These are phyloP conservation scores for Podila verticillata DNA, from an alignment of 192 early-diverging fungal species.

Conservation along the genomic window DNA sequence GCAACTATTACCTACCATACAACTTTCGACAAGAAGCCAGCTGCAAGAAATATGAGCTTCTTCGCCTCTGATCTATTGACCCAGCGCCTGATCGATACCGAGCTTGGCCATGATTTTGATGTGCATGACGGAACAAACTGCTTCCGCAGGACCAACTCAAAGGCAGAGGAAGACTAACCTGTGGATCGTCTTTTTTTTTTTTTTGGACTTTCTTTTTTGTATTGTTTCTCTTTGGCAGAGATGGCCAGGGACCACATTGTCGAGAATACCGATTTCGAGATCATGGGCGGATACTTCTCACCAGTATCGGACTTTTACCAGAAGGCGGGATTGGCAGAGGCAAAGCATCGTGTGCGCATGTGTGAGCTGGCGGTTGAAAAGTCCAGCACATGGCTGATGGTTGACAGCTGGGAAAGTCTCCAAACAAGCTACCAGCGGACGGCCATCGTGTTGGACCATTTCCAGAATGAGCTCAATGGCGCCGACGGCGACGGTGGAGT, in stretches of 20 bases:
- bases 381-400: constrained; percentile 93
- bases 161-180: background rate
- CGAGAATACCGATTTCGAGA: constrained; percentile 79
- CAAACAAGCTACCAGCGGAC: constrained; percentile 86
- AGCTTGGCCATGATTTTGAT: too few relatives aligned
- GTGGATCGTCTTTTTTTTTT: background rate
- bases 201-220: background rate
- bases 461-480: constrained; percentile 88
- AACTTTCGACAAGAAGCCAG: too few relatives aligned
- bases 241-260: constrained; percentile 93
- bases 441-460: constrained; percentile 93
- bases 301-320: constrained; percentile 95
- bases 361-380: constrained; percentile 87
- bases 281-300: constrained; percentile 96
- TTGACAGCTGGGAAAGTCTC: constrained; percentile 93
- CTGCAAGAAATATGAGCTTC: too few relatives aligned
- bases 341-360: constrained; percentile 92
- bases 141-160: too few relatives aligned
- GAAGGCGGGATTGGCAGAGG: constrained; percentile 90
- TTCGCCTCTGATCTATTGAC: too few relatives aligned
- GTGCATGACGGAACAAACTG: too few relatives aligned
- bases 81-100: too few relatives aligned
- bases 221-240: constrained; percentile 59
- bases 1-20: too few relatives aligned
- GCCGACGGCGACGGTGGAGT: constrained; percentile 75